Conservation (phyloP, 2,329 filamentous ascomycete species). For the Macroventuria anomochaeta region DNA sequence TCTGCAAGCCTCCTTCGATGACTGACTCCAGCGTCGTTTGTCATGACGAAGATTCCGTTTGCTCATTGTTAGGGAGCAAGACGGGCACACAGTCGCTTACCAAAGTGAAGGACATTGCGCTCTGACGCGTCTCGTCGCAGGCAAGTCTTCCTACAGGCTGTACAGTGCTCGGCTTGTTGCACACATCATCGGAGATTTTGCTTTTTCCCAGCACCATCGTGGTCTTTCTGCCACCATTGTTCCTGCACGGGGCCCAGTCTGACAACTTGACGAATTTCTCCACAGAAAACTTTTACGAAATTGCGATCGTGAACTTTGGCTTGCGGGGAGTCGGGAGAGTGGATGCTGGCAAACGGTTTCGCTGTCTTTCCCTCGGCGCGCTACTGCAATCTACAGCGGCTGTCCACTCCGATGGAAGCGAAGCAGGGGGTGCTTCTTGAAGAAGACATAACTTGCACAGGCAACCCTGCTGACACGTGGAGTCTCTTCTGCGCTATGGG, state of each 20-base stretch:
- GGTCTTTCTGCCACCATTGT: constrained; percentile 19
- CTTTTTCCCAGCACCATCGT: constrained; percentile 27
- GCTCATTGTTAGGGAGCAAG: constrained; percentile 13
- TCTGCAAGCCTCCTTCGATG: not conserved
- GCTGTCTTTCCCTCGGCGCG: constrained; percentile 31
- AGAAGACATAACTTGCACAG: constrained; percentile 36
- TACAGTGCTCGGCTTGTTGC: constrained; percentile 14
- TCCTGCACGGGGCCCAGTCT: constrained; percentile 19
- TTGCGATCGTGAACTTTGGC: constrained; percentile 39
- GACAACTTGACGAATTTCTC: constrained; percentile 31
- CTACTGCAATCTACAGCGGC: constrained; percentile 47
- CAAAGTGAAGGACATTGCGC: constrained; percentile 22
- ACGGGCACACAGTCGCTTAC: constrained; percentile 20
- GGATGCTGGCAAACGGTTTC: constrained; percentile 38
- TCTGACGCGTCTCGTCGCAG: constrained; percentile 25
- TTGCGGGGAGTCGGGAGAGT: constrained; percentile 49
- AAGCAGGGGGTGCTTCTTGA: constrained; percentile 38
- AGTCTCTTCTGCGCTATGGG: constrained; percentile 28
- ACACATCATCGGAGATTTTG: constrained; percentile 11
- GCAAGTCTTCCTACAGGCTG: constrained; percentile 13
- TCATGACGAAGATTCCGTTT: constrained; percentile 6
- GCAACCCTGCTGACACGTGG: constrained; percentile 49
- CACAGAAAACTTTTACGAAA: constrained; percentile 42
- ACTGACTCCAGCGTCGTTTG: constrained; percentile 5
- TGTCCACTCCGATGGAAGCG: constrained; percentile 47